Evolutionary conservation across 2,329 filamentous ascomycete species (phyloP).

Genomic region (Microascus cirrosus): DNA sequence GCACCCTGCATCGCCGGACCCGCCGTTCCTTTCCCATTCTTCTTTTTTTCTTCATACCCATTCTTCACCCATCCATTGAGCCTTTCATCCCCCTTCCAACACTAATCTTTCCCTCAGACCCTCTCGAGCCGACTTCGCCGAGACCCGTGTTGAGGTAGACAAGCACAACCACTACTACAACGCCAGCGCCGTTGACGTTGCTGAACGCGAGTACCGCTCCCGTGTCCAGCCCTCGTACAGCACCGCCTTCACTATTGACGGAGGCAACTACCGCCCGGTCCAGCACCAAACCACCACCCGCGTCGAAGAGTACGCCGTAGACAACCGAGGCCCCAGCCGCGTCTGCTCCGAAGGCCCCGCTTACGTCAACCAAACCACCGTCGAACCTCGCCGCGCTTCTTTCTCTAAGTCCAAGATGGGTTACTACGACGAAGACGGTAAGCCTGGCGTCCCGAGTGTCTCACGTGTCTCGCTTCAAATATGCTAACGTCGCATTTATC

Average conservation of each 20-base stretch:
- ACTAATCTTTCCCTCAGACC: constrained; percentile 19
- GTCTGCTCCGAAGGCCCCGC: constrained; percentile 34
- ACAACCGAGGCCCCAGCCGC: constrained; percentile 26
- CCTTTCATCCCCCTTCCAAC: constrained; percentile 9
- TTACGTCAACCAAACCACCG: constrained; percentile 55
- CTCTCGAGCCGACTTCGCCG: constrained; percentile 36
- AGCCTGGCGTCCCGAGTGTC: constrained; percentile 14
- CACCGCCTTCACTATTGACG: constrained; percentile 23
- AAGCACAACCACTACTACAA: constrained; percentile 30
- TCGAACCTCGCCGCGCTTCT: constrained; percentile 36
- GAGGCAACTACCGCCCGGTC: constrained; percentile 19
- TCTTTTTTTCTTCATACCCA: constrained; percentile 6
- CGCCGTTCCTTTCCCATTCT: not conserved
- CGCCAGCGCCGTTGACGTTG: constrained; percentile 45
- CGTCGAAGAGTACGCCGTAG: constrained; percentile 25
- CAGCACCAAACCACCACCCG: constrained; percentile 11
- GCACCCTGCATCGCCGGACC: not conserved
- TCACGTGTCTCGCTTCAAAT: not conserved
- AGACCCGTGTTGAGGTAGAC: constrained; percentile 58
- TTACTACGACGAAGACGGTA: constrained; percentile 54
- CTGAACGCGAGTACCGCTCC: constrained; percentile 56
- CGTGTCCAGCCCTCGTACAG: constrained; percentile 36
- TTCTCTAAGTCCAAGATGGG: constrained; percentile 43
- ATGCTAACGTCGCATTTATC: not conserved
- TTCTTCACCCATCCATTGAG: not conserved